phyloP scores from a whole-genome alignment of 495 filamentous ascomycete species.

The Xylaria palmicola region DNA sequence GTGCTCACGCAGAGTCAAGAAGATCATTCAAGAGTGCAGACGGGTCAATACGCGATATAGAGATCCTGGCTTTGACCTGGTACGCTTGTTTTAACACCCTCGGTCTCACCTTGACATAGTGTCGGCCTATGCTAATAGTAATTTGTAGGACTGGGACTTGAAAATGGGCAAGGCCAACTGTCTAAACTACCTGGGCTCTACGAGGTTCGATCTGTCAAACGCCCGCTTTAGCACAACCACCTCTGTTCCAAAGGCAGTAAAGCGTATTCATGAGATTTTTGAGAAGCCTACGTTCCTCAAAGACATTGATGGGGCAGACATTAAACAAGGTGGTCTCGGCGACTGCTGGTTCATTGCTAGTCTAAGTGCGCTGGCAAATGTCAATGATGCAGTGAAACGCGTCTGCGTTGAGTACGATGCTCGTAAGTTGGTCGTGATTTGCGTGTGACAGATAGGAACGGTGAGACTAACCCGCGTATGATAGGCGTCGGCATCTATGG shows the following conservation, averaged over 20 bases:
- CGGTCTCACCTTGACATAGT: not conserved
- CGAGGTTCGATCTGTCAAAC: slow-evolving; percentile 42
- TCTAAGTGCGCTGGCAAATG: slow-evolving; percentile 79
- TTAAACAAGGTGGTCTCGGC: slow-evolving; percentile 77
- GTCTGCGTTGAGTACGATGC: slow-evolving; percentile 80
- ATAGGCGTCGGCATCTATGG: slow-evolving; percentile 82
- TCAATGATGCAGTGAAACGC: slow-evolving; percentile 69
- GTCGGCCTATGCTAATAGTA: slow-evolving; percentile 24
- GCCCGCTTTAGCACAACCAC: slow-evolving; percentile 40
- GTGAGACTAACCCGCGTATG: slow-evolving; percentile 2
- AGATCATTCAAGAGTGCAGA: slow-evolving; percentile 82
- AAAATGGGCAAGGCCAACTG: slow-evolving; percentile 49
- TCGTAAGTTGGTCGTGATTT: slow-evolving; percentile 22
- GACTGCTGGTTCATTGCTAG: slow-evolving; percentile 95
- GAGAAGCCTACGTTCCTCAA: slow-evolving; percentile 82
- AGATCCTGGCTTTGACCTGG: slow-evolving; percentile 83
- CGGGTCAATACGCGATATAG: slow-evolving; percentile 87
- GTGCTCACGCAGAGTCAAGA: slow-evolving; percentile 77
- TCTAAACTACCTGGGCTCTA: slow-evolving; percentile 46
- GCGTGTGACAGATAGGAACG: not conserved
- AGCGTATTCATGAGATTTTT: slow-evolving; percentile 81
- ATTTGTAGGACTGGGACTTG: slow-evolving; percentile 48
- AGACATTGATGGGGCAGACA: slow-evolving; percentile 72
- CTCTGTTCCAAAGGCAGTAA: slow-evolving; percentile 60
- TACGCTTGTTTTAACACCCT: slow-evolving; percentile 36